These are phyloP conservation scores for Kalmusia sp. DNA, from an alignment of 2,329 filamentous ascomycete species.

Conservation along the genomic window DNA sequence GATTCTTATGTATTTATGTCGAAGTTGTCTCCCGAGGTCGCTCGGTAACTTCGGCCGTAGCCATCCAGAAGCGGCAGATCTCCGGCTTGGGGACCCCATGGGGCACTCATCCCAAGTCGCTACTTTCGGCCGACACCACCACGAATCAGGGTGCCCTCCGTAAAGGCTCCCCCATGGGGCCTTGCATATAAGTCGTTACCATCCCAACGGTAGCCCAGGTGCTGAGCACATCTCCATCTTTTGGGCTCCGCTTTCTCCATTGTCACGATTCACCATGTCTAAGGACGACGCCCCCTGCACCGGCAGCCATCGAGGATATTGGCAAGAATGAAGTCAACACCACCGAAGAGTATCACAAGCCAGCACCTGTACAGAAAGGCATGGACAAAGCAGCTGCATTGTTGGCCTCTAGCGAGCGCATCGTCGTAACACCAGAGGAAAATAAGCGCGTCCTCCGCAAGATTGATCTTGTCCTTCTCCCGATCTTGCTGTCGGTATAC, in stretches of 20 bases:
- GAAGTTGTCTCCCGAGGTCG: conserved; percentile 3
- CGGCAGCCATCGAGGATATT: conserved; percentile 16
- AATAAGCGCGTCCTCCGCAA: conserved; percentile 59
- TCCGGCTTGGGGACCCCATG: conserved; percentile 33
- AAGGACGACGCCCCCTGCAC: conserved; percentile 14
- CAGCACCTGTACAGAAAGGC: conserved; percentile 12
- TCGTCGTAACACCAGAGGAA: conserved; percentile 60
- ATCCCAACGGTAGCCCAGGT: not conserved
- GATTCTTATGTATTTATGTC: conserved; percentile 1
- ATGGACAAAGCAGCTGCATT: conserved; percentile 60
- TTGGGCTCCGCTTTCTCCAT: not conserved
- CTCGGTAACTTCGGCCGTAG: conserved; percentile 32
- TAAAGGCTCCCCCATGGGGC: not conserved
- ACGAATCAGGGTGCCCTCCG: not conserved
- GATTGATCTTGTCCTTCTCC: conserved; percentile 60
- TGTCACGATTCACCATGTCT: conserved; percentile 19
- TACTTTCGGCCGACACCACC: conserved; percentile 6
- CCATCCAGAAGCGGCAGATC: not conserved
- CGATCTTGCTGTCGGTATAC: conserved; percentile 66
- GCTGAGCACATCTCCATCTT: conserved; percentile 7
- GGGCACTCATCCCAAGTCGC: conserved; percentile 17
- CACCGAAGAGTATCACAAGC: conserved; percentile 38
- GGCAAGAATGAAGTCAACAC: conserved; percentile 33
- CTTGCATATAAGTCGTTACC: conserved; percentile 10
- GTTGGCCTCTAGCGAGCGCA: conserved; percentile 54